phyloP scores from a whole-genome alignment of 768 basidiomycete species.

The Leccinum obscurum region DNA sequence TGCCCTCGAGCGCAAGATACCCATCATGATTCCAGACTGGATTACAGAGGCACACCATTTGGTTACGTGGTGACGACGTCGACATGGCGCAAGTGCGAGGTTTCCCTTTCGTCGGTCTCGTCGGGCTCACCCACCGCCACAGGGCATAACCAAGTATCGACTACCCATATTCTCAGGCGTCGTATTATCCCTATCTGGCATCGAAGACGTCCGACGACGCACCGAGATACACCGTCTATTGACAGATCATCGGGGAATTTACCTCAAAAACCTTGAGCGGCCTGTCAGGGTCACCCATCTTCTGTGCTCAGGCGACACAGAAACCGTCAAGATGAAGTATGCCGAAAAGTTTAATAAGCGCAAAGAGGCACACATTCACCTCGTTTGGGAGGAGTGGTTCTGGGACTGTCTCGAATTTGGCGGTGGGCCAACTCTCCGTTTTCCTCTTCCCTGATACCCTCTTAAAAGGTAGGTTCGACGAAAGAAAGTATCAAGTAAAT shows the following conservation, averaged over 20 bases:
- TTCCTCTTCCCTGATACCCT: background rate
- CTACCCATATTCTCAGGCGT: slow-evolving; percentile 75
- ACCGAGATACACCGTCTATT: slow-evolving; percentile 65
- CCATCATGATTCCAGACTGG: slow-evolving; percentile 80
- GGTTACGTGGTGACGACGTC: slow-evolving; percentile 81
- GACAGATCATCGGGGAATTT: slow-evolving; percentile 60
- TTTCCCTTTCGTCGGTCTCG: background rate
- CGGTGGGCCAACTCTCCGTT: slow-evolving; percentile 40
- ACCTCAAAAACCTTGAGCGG: slow-evolving; percentile 73
- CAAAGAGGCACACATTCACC: slow-evolving; percentile 69
- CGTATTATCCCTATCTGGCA: slow-evolving; percentile 72
- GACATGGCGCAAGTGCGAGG: slow-evolving; percentile 59
- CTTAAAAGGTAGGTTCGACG: slow-evolving; percentile 59
- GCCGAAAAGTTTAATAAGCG: slow-evolving; percentile 71
- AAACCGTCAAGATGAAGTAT: slow-evolving; percentile 76
- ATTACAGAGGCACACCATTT: slow-evolving; percentile 68
- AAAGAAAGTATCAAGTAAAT: slow-evolving; percentile 56
- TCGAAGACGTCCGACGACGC: slow-evolving; percentile 60
- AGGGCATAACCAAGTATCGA: slow-evolving; percentile 62
- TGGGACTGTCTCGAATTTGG: slow-evolving; percentile 86
- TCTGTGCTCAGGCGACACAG: slow-evolving; percentile 65
- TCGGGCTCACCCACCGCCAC: background rate
- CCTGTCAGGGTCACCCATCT: slow-evolving; percentile 84
- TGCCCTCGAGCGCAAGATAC: slow-evolving; percentile 76
- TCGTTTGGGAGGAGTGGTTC: slow-evolving; percentile 97